Evolutionary conservation across 2,329 filamentous ascomycete genomes (phyloP).

Genomic region (Fusarium sp.): DNA sequence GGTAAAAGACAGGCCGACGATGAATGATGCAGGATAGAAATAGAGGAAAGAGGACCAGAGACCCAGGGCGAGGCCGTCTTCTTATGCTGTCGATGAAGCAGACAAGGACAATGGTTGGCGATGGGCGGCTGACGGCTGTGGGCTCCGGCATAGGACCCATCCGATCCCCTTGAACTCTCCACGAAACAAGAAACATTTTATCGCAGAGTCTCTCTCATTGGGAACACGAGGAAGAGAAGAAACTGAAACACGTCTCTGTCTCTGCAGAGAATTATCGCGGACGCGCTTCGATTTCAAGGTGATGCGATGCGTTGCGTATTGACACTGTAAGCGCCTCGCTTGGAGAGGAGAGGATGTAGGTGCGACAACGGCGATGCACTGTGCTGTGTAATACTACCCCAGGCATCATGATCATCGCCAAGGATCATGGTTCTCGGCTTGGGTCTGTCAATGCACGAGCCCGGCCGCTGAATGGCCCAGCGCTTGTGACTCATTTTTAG

Average conservation of each 20-base stretch:
- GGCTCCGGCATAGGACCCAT: constrained; percentile 34
- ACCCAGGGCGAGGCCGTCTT: constrained; percentile 44
- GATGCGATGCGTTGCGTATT: no score
- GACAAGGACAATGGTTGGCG: constrained; percentile 33
- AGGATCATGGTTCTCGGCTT: constrained; percentile 40
- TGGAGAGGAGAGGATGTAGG: not conserved
- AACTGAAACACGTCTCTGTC: not conserved
- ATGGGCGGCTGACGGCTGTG: constrained; percentile 22
- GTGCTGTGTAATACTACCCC: constrained; percentile 31
- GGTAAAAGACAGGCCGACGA: constrained; percentile 41
- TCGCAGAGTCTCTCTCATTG: not conserved
- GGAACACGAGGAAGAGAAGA: constrained; percentile 27
- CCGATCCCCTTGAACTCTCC: constrained; percentile 23
- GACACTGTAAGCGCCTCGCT: constrained; percentile 20
- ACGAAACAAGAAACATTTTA: constrained; percentile 36
- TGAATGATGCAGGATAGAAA: constrained; percentile 9
- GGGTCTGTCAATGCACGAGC: constrained; percentile 43
- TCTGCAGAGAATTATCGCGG: constrained; percentile 21
- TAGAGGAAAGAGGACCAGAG: constrained; percentile 12
- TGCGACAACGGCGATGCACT: constrained; percentile 23
- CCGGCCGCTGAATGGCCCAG: constrained; percentile 46
- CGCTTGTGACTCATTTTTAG: constrained; percentile 47
- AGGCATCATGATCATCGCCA: constrained; percentile 29
- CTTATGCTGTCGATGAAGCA: constrained; percentile 37
- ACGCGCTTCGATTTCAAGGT: constrained; percentile 22